These are phyloP conservation scores for Hypoxylon subgilvum DNA, from an alignment of 495 filamentous ascomycete genomes.

Conservation along the genomic window DNA sequence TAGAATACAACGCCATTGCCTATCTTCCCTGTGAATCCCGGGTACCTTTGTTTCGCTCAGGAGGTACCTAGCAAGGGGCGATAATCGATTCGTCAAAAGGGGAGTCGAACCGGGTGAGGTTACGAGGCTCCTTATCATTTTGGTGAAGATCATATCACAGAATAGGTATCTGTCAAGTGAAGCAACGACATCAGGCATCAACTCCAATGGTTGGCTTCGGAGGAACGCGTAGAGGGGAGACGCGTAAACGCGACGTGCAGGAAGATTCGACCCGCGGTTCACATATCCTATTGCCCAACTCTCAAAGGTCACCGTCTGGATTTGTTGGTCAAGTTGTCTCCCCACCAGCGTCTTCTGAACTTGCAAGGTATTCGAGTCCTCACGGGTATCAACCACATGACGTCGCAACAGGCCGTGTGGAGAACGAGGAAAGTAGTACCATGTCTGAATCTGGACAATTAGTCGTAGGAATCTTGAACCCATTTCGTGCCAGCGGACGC, in stretches of 20 bases:
- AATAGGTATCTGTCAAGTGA: neutral
- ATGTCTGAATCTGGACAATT: neutral
- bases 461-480: neutral
- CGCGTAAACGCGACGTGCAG: neutral
- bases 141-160: too few relatives aligned
- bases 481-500: neutral
- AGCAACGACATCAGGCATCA: neutral
- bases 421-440: neutral
- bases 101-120: too few relatives aligned
- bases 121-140: too few relatives aligned
- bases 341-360: constrained; percentile 7
- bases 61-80: too few relatives aligned
- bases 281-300: neutral
- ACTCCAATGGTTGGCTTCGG: neutral
- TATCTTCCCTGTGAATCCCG: too few relatives aligned
- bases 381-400: neutral
- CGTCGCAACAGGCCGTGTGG: too few relatives aligned
- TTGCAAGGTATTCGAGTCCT: constrained; percentile 1
- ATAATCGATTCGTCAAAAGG: too few relatives aligned
- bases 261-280: neutral
- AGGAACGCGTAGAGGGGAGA: neutral
- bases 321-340: constrained; percentile 3
- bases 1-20: too few relatives aligned
- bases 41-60: too few relatives aligned
- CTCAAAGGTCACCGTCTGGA: neutral